Base-by-base conservation (phyloP, 139 green algal species). In the Choricystis sp. region DNA sequence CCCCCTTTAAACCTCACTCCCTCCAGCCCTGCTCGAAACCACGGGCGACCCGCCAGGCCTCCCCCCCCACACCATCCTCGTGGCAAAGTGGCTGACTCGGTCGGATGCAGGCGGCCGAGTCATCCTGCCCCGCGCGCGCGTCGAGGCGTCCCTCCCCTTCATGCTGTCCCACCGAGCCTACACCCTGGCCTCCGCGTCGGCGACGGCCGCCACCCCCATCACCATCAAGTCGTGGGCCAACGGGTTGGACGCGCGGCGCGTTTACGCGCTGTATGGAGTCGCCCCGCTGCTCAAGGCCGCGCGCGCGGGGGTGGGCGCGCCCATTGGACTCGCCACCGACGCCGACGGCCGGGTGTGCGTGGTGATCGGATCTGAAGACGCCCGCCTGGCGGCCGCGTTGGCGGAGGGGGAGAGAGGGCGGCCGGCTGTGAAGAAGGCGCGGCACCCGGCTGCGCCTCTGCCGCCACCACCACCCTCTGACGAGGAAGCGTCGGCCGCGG, bases 211-310 rank as follows among this genome's bases (percentile, higher is more conserved):
- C 9, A 16, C 40, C 9, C 40, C 40, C 9, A 9, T 52, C 9
- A 9, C 9, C 40, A 73, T 87, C 55, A 80, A 81, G 49, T 82
- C 78, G 4, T 90, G 83, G 83, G 74, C 82, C 40, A 89, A 89
- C 59, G 83, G 83, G 40, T 65, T 62, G 26, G 83, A 86, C 70
- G 73, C 81, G 60, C 79, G 82, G 31, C 81, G 81, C 0, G 83
- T 90, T 60, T 90, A 85, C 49, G 83, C 89, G 60, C 65, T 90
- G 72, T 82, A 90, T 68, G 70, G 79, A 40, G 77, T 78, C 1
- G 69, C 49, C 2, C 71, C 79, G 25, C 70, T 74, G 55, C n/a
- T 79, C 57, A 74, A 68, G 61, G 28, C 60, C 23, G 65, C 81
- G 25, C 29, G 63, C 62, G 59, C 88, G 19, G 66, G 61, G 0